A percentile compares a stretch with the other conserved stretches of the same genome.
Evolutionary conservation across 768 basidiomycete genomes (phyloP).

Genomic region (Sutorius australiensis): DNA sequence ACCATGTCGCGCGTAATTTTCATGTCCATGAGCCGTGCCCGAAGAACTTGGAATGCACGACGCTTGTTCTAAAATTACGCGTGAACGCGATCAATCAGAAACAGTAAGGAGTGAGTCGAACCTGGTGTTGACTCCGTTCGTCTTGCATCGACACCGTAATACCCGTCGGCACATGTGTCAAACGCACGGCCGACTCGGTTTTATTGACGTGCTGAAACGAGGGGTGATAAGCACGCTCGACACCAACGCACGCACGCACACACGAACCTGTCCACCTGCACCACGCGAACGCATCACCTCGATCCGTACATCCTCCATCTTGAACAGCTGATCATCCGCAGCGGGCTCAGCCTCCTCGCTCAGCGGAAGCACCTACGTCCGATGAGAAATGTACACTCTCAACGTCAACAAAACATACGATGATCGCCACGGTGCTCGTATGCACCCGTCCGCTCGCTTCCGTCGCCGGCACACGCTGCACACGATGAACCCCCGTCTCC

Average conservation of each 20-base stretch:
- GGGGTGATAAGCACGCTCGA: not conserved
- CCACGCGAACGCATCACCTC: slow-evolving; percentile 98
- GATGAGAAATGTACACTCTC: not conserved
- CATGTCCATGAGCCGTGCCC: slow-evolving; percentile 79
- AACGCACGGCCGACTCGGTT: slow-evolving; percentile 94
- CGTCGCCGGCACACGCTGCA: slow-evolving; percentile 90
- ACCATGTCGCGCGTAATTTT: slow-evolving; percentile 70
- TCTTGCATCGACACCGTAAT: slow-evolving; percentile 98
- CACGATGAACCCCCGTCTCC: slow-evolving; percentile 96
- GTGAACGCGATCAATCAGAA: not conserved
- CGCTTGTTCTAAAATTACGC: slow-evolving; percentile 64
- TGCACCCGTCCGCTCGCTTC: slow-evolving; percentile 86
- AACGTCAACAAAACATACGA: slow-evolving; percentile 11
- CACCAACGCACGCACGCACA: not conserved
- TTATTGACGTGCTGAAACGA: slow-evolving; percentile 87
- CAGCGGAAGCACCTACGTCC: slow-evolving; percentile 72
- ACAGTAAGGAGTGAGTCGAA: slow-evolving; percentile 23
- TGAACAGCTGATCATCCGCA: slow-evolving; percentile 61
- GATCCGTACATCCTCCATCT: slow-evolving; percentile 80
- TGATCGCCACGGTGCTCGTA: slow-evolving; percentile 48
- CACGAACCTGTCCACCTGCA: slow-evolving; percentile 85
- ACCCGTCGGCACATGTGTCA: slow-evolving; percentile 90
- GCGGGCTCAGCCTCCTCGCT: slow-evolving; percentile 58
- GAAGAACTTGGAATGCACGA: slow-evolving; percentile 89
- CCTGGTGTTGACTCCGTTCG: slow-evolving; percentile 93